Evolutionary conservation across 1,284 basidiomycete genomes (phyloP).

Genomic region (Malassezia restricta): DNA sequence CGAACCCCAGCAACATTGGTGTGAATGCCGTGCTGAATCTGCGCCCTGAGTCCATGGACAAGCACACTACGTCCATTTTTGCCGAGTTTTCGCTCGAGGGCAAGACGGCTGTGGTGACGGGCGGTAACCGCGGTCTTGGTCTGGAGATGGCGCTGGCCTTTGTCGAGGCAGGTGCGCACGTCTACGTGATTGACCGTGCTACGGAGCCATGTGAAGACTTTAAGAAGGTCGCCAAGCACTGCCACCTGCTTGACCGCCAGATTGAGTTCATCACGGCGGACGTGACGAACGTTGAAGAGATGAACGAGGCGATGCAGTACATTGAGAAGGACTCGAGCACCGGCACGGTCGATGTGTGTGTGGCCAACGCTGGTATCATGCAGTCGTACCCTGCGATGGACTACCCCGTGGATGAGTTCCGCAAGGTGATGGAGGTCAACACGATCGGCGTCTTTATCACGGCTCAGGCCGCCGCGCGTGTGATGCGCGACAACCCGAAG

Average conservation of each 20-base stretch:
- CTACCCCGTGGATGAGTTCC: constrained; percentile 60
- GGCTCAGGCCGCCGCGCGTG: constrained; percentile 63
- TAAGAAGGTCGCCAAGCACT: constrained; percentile 47
- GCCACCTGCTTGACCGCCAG: constrained; percentile 56
- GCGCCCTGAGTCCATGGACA: constrained; percentile 30
- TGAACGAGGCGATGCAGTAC: constrained; percentile 43
- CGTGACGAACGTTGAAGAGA: constrained; percentile 53
- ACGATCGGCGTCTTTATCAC: constrained; percentile 64
- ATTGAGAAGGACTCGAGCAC: constrained; percentile 41
- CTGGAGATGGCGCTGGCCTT: constrained; percentile 67
- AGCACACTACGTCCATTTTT: constrained; percentile 50
- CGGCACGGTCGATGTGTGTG: constrained; percentile 59
- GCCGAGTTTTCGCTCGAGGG: constrained; percentile 64
- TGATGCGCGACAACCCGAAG: constrained; percentile 58
- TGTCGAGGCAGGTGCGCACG: constrained; percentile 63
- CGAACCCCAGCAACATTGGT: constrained; percentile 41
- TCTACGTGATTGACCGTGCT: constrained; percentile 67
- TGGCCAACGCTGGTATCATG: constrained; percentile 66
- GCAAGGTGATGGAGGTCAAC: constrained; percentile 59
- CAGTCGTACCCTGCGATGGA: constrained; percentile 56
- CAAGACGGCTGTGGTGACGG: constrained; percentile 56
- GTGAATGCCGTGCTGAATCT: constrained; percentile 38
- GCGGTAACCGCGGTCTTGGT: constrained; percentile 64
- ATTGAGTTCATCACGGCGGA: constrained; percentile 47
- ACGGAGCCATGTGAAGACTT: constrained; percentile 59